Conservation (phyloP, 192 early-diverging fungal species). For the Allomyces macrogynus region DNA sequence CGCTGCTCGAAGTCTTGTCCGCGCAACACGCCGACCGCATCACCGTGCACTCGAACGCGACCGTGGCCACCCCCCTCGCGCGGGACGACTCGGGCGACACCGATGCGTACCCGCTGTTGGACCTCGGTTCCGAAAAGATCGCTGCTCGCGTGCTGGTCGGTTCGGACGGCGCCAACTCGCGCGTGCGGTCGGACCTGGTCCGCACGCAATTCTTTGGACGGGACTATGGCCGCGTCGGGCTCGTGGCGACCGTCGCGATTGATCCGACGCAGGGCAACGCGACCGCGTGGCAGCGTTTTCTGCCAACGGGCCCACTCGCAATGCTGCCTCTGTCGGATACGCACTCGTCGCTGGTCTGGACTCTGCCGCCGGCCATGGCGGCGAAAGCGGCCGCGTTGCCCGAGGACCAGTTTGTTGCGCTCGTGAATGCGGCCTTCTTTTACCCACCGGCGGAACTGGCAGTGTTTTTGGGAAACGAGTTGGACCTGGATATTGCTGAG, state of each 20-base stretch:
- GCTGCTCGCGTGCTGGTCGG: constrained; percentile 24
- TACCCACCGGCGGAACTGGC: constrained; percentile 47
- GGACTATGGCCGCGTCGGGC: constrained; percentile 66
- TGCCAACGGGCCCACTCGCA: constrained; percentile 84
- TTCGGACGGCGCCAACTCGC: constrained; percentile 72
- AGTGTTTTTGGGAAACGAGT: constrained; percentile 37
- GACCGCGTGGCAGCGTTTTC: constrained; percentile 83
- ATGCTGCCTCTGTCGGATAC: constrained; percentile 55
- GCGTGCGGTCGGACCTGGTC: constrained; percentile 57
- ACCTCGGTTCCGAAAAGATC: neutral
- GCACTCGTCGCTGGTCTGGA: constrained; percentile 76
- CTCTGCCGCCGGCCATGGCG: constrained; percentile 42
- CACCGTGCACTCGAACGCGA: no score
- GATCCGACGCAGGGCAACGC: constrained; percentile 22
- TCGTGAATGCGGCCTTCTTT: constrained; percentile 69
- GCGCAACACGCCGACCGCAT: neutral
- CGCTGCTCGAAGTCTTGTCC: neutral
- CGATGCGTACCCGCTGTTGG: neutral
- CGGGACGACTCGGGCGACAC: neutral
- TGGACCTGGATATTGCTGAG: constrained; percentile 25
- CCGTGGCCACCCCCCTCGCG: neutral
- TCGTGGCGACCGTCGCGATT: constrained; percentile 68
- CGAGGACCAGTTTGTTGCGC: constrained; percentile 30
- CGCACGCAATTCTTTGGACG: constrained; percentile 62
- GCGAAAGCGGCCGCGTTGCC: constrained; percentile 39